These are phyloP conservation scores for Kwoniella dejecticola DNA, from an alignment of 768 basidiomycete genomes.

Conservation along the genomic window DNA sequence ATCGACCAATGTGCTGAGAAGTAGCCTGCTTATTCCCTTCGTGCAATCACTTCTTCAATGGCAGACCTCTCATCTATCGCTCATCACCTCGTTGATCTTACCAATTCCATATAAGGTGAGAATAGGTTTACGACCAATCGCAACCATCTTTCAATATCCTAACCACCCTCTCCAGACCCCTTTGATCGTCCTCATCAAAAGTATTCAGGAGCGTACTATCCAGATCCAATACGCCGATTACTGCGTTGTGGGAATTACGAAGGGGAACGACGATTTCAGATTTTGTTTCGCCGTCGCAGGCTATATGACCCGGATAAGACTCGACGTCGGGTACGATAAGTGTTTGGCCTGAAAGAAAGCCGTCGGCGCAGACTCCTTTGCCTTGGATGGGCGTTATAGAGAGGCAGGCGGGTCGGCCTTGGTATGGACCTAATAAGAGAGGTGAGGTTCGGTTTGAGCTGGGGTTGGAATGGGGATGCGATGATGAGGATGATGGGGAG, in stretches of 20 bases:
- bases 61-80: too few species aligned
- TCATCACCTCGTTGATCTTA: too few species aligned
- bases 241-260: neutral
- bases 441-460: constrained; percentile 29
- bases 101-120: too few species aligned
- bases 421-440: constrained; percentile 79
- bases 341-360: constrained; percentile 64
- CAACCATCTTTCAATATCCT: constrained; percentile 61
- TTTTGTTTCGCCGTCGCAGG: constrained; percentile 86
- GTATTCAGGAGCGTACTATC: constrained; percentile 74
- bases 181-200: constrained; percentile 74
- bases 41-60: too few species aligned
- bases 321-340: constrained; percentile 77
- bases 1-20: too few species aligned
- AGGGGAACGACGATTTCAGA: constrained; percentile 89
- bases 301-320: constrained; percentile 83
- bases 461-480: too few species aligned
- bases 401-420: constrained; percentile 88
- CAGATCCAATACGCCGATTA: constrained; percentile 69
- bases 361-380: constrained; percentile 84
- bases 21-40: too few species aligned
- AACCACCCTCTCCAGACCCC: constrained; percentile 75
- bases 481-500: constrained; percentile 12
- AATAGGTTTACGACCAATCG: constrained; percentile 38
- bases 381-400: constrained; percentile 64